A percentile compares a stretch with the other conserved stretches of the same genome.
phyloP scores from a whole-genome alignment of 495 filamentous ascomycete genomes.

The Immersiella caudata region DNA sequence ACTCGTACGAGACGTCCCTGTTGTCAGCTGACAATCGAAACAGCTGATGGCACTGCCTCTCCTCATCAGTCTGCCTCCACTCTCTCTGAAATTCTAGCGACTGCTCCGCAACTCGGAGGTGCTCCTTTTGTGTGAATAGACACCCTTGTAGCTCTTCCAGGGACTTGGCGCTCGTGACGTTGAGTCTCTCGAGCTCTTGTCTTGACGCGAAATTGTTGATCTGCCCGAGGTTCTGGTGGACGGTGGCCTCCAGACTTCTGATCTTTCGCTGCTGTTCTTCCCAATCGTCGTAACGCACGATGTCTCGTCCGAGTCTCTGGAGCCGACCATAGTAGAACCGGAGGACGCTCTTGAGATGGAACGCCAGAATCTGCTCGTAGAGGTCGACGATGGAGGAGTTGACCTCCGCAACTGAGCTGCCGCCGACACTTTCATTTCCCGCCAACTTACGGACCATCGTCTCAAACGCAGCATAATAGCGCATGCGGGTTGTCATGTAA shows the following conservation, averaged over 20 bases:
- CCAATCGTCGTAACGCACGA: background rate
- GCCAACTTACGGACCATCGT: background rate
- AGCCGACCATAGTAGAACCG: constrained; percentile 26
- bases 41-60: constrained; percentile 37
- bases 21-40: constrained; percentile 33
- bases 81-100: background rate
- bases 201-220: background rate
- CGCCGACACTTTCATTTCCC: background rate
- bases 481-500: constrained; percentile 32
- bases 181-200: background rate
- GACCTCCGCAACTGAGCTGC: background rate
- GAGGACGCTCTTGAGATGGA: constrained; percentile 32
- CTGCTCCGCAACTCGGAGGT: background rate
- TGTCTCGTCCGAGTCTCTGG: background rate
- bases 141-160: too few relatives aligned
- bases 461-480: constrained; percentile 31
- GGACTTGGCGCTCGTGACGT: background rate
- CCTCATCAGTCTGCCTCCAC: background rate
- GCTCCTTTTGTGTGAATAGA: background rate
- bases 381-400: constrained; percentile 23
- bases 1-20: constrained; percentile 46
- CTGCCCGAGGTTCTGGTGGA: background rate
- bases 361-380: constrained; percentile 33
- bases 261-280: background rate
- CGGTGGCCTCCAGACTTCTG: background rate